These are phyloP conservation scores for Fusarium temperatum DNA, from an alignment of 2,329 filamentous ascomycete species.

Conservation along the genomic window DNA sequence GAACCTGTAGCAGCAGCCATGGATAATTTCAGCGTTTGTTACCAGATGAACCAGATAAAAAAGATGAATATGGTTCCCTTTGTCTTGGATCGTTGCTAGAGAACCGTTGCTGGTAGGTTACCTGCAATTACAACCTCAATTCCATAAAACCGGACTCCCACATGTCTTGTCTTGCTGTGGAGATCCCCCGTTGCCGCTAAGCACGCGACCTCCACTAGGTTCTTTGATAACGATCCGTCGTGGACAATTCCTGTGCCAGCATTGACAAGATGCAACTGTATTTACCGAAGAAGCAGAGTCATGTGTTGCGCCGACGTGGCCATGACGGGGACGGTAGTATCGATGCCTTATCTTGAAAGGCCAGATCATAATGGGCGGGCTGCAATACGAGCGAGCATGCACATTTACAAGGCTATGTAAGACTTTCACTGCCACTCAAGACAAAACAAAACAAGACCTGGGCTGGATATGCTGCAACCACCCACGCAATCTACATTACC, in stretches of 20 bases:
- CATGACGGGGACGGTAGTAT: background rate
- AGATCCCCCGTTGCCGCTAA: constrained; percentile 29
- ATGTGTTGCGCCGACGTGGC: background rate
- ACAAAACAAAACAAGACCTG: constrained; percentile 23
- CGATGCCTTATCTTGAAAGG: background rate
- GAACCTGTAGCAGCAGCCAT: background rate
- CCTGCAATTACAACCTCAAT: constrained; percentile 23
- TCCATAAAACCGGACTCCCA: constrained; percentile 2
- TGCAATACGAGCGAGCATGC: background rate
- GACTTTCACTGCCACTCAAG: constrained; percentile 13
- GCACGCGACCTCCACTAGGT: constrained; percentile 34
- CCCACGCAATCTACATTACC: background rate
- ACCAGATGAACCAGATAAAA: background rate
- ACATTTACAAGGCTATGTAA: constrained; percentile 3
- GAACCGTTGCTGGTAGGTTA: constrained; percentile 15
- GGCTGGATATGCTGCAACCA: background rate
- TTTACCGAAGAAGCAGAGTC: background rate
- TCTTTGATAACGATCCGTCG: constrained; percentile 31
- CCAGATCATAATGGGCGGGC: background rate
- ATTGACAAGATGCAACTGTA: background rate
- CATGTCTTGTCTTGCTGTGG: constrained; percentile 11
- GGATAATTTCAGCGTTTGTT: background rate
- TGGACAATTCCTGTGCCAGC: background rate
- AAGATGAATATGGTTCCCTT: constrained; percentile 5
- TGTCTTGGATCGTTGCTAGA: constrained; percentile 8